Conservation (phyloP, 1,284 basidiomycete genomes). For the Wallemia ichthyophaga region DNA sequence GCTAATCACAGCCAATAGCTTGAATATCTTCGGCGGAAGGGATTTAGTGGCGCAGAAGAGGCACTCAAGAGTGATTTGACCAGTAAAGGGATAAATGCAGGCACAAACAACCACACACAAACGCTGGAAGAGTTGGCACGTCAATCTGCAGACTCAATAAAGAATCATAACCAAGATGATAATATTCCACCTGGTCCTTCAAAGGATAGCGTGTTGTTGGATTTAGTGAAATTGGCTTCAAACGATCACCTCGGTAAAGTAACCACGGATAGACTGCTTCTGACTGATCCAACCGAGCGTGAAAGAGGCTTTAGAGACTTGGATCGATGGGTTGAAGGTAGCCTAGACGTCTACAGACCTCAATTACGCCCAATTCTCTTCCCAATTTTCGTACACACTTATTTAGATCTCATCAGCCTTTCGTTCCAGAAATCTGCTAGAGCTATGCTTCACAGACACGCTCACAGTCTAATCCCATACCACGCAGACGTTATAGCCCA, state of each 20-base stretch:
- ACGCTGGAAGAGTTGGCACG: conserved; percentile 15
- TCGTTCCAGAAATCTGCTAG: conserved; percentile 22
- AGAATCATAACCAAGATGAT: conserved; percentile 23
- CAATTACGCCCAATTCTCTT: conserved; percentile 78
- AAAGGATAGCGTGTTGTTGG: conserved; percentile 24
- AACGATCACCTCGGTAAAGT: neutral
- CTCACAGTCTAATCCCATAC: conserved; percentile 32
- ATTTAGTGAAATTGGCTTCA: conserved; percentile 15
- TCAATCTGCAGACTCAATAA: conserved; percentile 10
- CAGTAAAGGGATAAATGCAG: conserved; percentile 19
- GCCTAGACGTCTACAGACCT: conserved; percentile 62
- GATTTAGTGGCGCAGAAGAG: conserved; percentile 44
- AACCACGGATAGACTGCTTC: conserved; percentile 16
- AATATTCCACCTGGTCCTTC: conserved; percentile 32
- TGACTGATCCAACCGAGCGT: conserved; percentile 61
- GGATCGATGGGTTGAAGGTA: conserved; percentile 78
- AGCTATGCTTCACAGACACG: conserved; percentile 42
- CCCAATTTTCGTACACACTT: conserved; percentile 91
- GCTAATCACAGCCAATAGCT: conserved; percentile 15
- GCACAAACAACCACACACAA: conserved; percentile 25
- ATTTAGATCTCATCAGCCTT: conserved; percentile 46
- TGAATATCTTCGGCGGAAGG: conserved; percentile 55
- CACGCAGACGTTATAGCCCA: conserved; percentile 48
- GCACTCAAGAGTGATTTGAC: conserved; percentile 37
- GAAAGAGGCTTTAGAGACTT: conserved; percentile 61